These are phyloP conservation scores for Neurospora sp. DNA, from an alignment of 495 filamentous ascomycete species.

Conservation along the genomic window DNA sequence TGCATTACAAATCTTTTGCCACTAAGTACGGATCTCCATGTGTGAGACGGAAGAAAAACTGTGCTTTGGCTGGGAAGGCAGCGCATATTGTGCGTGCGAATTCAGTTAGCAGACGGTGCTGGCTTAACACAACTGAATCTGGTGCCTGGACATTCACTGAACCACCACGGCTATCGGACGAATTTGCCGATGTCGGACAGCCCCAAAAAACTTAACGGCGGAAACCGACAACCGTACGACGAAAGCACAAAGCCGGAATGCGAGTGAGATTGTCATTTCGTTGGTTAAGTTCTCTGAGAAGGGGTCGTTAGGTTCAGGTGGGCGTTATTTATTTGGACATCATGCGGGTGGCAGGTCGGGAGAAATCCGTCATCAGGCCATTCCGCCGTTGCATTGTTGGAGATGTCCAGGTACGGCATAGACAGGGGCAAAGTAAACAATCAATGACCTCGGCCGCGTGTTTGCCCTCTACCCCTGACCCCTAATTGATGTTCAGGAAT, in stretches of 20 bases:
- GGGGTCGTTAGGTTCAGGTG: background rate
- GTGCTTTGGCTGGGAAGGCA: background rate
- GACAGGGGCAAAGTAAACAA: background rate
- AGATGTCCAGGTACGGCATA: background rate
- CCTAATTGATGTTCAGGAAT: background rate
- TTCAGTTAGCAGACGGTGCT: background rate
- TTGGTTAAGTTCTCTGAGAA: background rate
- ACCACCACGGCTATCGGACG: background rate
- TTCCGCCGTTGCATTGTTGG: background rate
- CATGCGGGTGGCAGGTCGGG: background rate
- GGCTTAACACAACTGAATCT: background rate
- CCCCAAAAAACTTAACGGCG: background rate
- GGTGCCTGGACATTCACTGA: background rate
- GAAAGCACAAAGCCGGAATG: background rate
- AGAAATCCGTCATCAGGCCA: background rate
- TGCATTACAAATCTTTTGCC: slow-evolving; percentile 19
- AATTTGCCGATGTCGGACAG: background rate
- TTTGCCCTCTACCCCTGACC: background rate
- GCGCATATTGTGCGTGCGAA: background rate
- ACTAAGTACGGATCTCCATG: background rate
- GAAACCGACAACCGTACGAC: background rate
- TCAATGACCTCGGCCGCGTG: background rate
- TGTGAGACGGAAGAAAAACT: background rate
- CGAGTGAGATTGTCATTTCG: background rate
- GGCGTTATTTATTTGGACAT: background rate